Conservation (phyloP, 371 early-diverging fungal genomes). For the Mucor irregularis region DNA sequence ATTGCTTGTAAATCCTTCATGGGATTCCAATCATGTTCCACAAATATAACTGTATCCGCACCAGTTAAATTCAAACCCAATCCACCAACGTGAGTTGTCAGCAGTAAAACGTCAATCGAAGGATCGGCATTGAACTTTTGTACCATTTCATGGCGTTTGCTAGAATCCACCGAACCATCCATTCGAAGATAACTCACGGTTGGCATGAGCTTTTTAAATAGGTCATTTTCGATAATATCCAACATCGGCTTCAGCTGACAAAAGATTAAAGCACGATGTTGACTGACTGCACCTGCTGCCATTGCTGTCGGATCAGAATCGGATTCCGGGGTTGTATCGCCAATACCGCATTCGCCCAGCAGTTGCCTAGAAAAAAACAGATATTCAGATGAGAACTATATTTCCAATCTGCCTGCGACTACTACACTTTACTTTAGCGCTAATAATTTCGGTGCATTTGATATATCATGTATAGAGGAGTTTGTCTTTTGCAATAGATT, state of each 20-base stretch:
- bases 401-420: background rate
- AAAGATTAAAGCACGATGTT: slow-evolving; percentile 96
- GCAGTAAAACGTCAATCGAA: slow-evolving; percentile 91
- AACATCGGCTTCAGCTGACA: slow-evolving; percentile 97
- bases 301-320: slow-evolving; percentile 50
- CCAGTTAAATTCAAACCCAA: slow-evolving; percentile 98
- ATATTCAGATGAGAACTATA: background rate
- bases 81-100: slow-evolving; percentile 99
- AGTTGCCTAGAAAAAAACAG: slow-evolving; percentile 59
- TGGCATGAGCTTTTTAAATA: slow-evolving; percentile 84
- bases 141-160: slow-evolving; percentile 88
- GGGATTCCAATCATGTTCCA: slow-evolving; percentile 99
- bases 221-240: slow-evolving; percentile 92
- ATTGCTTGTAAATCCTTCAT: slow-evolving; percentile 97
- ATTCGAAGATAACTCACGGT: slow-evolving; percentile 92
- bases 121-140: slow-evolving; percentile 95
- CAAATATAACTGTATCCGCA: slow-evolving; percentile 99
- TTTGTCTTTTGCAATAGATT: slow-evolving; percentile 60
- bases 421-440: slow-evolving; percentile 68
- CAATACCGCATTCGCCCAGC: slow-evolving; percentile 93
- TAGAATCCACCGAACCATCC: slow-evolving; percentile 92
- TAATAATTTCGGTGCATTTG: slow-evolving; percentile 91
- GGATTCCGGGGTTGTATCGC: slow-evolving; percentile 54
- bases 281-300: slow-evolving; percentile 69
- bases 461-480: slow-evolving; percentile 75